Base-by-base conservation (phyloP, 352 stramenopile species). In the Pythium monospermum region DNA sequence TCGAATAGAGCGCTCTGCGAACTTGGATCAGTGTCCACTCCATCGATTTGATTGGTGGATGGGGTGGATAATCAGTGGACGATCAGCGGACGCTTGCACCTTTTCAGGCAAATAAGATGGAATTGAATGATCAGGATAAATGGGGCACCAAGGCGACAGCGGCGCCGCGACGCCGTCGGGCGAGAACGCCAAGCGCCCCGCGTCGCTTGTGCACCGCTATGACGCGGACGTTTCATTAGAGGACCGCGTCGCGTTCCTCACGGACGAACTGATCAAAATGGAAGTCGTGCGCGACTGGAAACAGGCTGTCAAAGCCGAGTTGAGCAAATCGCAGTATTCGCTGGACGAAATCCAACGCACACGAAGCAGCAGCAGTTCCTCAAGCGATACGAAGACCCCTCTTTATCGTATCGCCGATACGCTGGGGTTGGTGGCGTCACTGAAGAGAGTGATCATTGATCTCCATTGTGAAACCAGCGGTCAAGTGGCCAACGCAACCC, bases 361-460 rank as follows among this genome's bases (percentile, higher is more conserved):
- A 28, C 53, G 44, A 18, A 19, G 27, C 21, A 21, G 47, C 18
- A n/a, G n/a, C n/a, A n/a, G n/a, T n/a, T n/a, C n/a, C n/a, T n/a
- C n/a, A n/a, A n/a, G n/a, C n/a, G 19, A 61, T 36, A 64, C 66
- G 23, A 64, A 66, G 49, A 45, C 69, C 28, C 54, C 78, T 25
- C 53, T 88, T 27, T 67, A 62, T 30, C 69, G 52, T 8, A 33
- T 87, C 25, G 43, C 87, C 39, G 69, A 89, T 37, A 83, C 83
- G 35, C 69, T 85, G 44, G 77, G 68, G 2, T 43, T 89, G 12
- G 33, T 78, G n/a, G 56, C 43, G 1, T 52, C 64, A 6, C 46
- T 91, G 43, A 85, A 87, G 57, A 75, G 74, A 27, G 51, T 67
- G 4, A 61, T 85, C 7, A 68, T 86, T 22, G 76, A 89, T 26